Base-by-base conservation (phyloP, 2,329 filamentous ascomycete species). In the Epichloe gansuensis region DNA sequence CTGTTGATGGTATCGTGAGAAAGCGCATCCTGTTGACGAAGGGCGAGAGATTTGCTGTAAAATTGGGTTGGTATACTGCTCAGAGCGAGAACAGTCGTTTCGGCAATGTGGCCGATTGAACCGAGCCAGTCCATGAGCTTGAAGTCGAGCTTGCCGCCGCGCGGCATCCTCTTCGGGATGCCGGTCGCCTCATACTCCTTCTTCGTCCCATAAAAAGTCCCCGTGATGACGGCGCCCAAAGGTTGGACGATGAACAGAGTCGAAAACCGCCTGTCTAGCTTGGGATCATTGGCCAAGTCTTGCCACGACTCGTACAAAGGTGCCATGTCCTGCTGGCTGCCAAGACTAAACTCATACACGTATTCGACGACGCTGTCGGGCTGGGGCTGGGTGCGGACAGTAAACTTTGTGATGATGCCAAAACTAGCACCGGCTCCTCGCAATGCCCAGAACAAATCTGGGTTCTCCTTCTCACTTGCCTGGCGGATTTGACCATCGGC, bases 111-210 rank as follows among this genome's bases (percentile, higher is more conserved):
- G 0, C 74, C 70, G 5, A 85, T 68, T 46, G 81, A 71, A 6
- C 72, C 80, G 21, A 86, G 67, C 81, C 82, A 88, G 66, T 85
- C 78, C 42, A 75, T 73, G 23, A 81, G 58, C n/a, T 76, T 71
- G 5, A 80, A 59, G 9, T 74, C 70, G 4, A 70, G 58, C 11
- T 62, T 63, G 5, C 69, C 62, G 11, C 63, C 68, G 8, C 61
- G 59, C 1, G 78, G 77, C 2, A 82, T 72, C 52, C 65, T 69
- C 21, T 64, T 60, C 2, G 69, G 65, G 25, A 82, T 79, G 0
- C 75, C 76, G 0, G 72, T 70, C 2, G 70, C 71, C 3, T 75
- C 60, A 59, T 74, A 85, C 60, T 85, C 80, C 0, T 67, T 70
- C 45, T 75, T 65, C 0, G 76, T 76, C 9, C 82, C 82, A 59